Evolutionary conservation across 1,284 basidiomycete species (phyloP).

Genomic region (Porodaedalea pini): DNA sequence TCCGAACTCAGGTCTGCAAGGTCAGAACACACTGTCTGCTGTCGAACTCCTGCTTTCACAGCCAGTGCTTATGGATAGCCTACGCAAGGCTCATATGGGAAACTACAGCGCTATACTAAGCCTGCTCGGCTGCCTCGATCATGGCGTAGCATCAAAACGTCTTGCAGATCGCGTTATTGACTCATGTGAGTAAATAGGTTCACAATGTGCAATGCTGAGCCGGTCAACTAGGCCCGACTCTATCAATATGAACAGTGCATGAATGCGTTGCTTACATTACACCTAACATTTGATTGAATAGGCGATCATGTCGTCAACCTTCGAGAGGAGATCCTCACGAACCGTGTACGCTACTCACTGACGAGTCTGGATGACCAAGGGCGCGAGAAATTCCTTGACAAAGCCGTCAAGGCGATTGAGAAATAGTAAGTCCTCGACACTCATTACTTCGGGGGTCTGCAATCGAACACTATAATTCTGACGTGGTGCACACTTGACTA

Average conservation of each 20-base stretch:
- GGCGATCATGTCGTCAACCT: slow-evolving; percentile 88
- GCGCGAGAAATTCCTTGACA: slow-evolving; percentile 53
- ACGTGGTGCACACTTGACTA: not conserved
- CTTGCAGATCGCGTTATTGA: slow-evolving; percentile 89
- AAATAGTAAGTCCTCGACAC: slow-evolving; percentile 70
- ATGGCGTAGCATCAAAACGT: slow-evolving; percentile 77
- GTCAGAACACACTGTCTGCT: slow-evolving; percentile 64
- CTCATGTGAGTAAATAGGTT: slow-evolving; percentile 55
- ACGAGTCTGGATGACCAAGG: slow-evolving; percentile 70
- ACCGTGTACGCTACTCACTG: slow-evolving; percentile 83
- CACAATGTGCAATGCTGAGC: too few relatives aligned
- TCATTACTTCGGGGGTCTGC: too few relatives aligned
- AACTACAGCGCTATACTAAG: slow-evolving; percentile 89
- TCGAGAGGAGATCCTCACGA: slow-evolving; percentile 81
- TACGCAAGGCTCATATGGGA: slow-evolving; percentile 84
- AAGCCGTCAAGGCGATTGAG: slow-evolving; percentile 69
- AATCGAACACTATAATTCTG: not conserved
- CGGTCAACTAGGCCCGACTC: too few relatives aligned
- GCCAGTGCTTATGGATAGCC: slow-evolving; percentile 75
- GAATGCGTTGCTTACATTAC: not conserved
- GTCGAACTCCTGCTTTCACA: slow-evolving; percentile 82
- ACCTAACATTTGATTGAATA: slow-evolving; percentile 26
- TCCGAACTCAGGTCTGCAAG: slow-evolving; percentile 48
- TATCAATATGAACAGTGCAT: not conserved
- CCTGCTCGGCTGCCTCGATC: slow-evolving; percentile 84